These are phyloP conservation scores for Aphanomyces astaci DNA, from an alignment of 352 stramenopile species.

Conservation along the genomic window DNA sequence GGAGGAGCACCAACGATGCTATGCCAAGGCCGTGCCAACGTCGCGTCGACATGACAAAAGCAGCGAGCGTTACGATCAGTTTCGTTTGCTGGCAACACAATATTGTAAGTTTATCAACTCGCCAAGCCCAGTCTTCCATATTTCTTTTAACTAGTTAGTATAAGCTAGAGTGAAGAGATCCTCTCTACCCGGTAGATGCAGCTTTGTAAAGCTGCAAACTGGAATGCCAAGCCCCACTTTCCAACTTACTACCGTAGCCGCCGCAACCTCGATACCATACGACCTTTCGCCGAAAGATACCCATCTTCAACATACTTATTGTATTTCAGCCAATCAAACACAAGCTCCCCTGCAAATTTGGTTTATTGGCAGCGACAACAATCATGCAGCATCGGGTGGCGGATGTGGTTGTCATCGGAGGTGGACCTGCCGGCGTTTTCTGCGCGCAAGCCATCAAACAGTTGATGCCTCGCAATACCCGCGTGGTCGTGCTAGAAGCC, in stretches of 20 bases:
- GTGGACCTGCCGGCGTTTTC: constrained; percentile 18
- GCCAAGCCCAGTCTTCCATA: no score
- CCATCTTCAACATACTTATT: background rate
- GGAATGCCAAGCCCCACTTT: no score
- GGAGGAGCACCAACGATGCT: background rate
- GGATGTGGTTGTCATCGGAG: constrained; percentile 18
- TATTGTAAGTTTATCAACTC: no score
- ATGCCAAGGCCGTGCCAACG: background rate
- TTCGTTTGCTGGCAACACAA: no score
- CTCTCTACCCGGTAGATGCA: no score
- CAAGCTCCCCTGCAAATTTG: no score
- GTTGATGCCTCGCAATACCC: background rate
- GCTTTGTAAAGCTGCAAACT: no score
- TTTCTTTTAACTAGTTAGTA: no score
- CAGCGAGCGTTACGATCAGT: background rate
- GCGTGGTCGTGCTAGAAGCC: constrained; percentile 30
- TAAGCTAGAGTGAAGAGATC: no score
- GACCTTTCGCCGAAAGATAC: background rate
- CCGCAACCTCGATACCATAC: no score
- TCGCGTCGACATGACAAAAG: background rate
- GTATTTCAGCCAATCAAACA: background rate
- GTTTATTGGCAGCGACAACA: no score
- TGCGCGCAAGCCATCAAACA: constrained; percentile 14
- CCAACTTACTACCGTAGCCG: no score
- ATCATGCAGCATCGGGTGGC: background rate